These are phyloP conservation scores for Hypoxylon rubiginosum DNA, from an alignment of 2,329 filamentous ascomycete species.

Conservation along the genomic window DNA sequence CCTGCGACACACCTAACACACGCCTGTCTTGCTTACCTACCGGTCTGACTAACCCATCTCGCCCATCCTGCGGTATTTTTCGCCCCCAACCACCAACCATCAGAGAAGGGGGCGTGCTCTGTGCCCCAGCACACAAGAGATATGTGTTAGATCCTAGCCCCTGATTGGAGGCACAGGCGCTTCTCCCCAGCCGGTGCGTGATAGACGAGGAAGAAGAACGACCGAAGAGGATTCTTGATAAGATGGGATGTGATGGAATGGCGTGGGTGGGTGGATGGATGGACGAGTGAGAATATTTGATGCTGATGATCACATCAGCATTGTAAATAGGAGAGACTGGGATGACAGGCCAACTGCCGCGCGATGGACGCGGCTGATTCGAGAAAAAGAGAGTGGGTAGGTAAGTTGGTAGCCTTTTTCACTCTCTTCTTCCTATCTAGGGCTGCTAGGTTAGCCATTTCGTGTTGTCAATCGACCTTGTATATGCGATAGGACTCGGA, in stretches of 20 bases:
- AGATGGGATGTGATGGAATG: conserved; percentile 8
- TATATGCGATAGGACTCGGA: background rate
- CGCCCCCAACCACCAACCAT: conserved; percentile 16
- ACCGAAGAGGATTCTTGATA: conserved; percentile 23
- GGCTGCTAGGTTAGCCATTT: conserved; percentile 4
- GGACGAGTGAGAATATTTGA: conserved; percentile 28
- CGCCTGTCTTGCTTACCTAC: background rate
- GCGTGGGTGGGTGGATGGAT: conserved; percentile 7
- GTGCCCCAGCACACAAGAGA: conserved; percentile 28
- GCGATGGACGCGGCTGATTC: conserved; percentile 33
- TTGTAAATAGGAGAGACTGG: conserved; percentile 33
- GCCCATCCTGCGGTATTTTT: conserved; percentile 7
- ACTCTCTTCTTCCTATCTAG: background rate
- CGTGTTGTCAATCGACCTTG: background rate
- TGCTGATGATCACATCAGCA: conserved; percentile 33
- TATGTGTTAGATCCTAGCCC: conserved; percentile 16
- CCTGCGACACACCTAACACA: no score
- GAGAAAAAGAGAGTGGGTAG: conserved; percentile 7
- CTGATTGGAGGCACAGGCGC: conserved; percentile 33
- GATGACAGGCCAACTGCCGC: conserved; percentile 36
- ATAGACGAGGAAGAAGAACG: conserved; percentile 6
- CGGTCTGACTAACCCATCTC: conserved; percentile 1
- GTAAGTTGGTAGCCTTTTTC: conserved; percentile 11
- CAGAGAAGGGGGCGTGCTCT: conserved; percentile 2
- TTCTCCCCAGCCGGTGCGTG: conserved; percentile 17